Base-by-base conservation (phyloP, 495 filamentous ascomycete genomes). In the Parathielavia hyrcaniae region DNA sequence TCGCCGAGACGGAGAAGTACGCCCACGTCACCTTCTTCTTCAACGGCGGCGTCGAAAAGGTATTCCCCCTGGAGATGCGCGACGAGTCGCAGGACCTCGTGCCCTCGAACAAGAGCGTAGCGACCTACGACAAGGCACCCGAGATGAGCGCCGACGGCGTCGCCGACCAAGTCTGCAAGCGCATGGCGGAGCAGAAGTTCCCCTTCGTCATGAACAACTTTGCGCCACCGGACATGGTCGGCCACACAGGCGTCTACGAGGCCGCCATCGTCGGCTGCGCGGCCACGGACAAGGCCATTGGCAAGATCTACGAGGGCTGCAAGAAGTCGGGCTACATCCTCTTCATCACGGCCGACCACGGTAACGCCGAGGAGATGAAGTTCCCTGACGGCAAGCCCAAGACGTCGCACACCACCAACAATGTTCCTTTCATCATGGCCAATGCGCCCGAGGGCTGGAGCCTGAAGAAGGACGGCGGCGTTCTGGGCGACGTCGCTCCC, bases 151-250 rank as follows among this genome's bases (percentile, higher is more conserved):
- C 91, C 44, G 86, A 82, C 53, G 87, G 76, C 17, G 93, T 98
- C 12, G 95, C 88, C 17, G 78, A 93, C 61, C 90, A 93, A 77
- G 84, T 96, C 57, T 80, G 78, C 72, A 88, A 91, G 76, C 83
- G 91, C 53, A 86, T 98, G 64, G 80, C 69, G 14, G 87, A 90
- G 74, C 79, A 81, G 64, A 82, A 86, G 61, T 93, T 91, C 74
- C 89, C 91, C 67, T 97, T 98, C 68, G 75, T 98, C 67, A 98
- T 98, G 93, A 97, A 97, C 85, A 98, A 98, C 82, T 97, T 98
- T 71, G 93, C 93, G 34, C 92, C 95, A 20, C 95, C 93, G 13
- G 93, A 98, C 75, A 98, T 98, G 93, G 93, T 98, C 60, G 93
- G 93, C 64, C 93, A 98, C 77, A 98, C 93, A 11, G 93, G 93